Conservation (phyloP, 495 filamentous ascomycete species). For the Penicillium malachiteum region DNA sequence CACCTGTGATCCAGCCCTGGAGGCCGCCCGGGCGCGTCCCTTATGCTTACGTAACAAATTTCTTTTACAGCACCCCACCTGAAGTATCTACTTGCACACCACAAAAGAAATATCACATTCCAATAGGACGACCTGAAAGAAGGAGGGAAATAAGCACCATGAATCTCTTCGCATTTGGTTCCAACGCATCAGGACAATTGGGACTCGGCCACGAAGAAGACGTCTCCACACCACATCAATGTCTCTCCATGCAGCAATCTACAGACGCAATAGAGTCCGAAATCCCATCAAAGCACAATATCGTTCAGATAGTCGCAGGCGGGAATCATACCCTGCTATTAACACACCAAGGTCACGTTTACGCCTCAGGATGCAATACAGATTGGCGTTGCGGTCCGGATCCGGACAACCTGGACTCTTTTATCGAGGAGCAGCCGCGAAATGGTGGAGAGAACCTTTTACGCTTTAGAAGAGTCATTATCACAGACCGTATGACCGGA, state of each 20-base stretch:
- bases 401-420: too few relatives aligned
- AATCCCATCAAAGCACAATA: conserved; percentile 5
- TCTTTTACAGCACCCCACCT: too few relatives aligned
- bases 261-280: background rate
- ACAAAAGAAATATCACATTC: too few relatives aligned
- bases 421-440: background rate
- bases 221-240: conserved; percentile 63
- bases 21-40: too few relatives aligned
- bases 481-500: conserved; percentile 14
- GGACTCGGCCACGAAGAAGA: conserved; percentile 76
- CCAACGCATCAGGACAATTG: conserved; percentile 86
- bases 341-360: conserved; percentile 54
- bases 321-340: conserved; percentile 87
- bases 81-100: too few relatives aligned
- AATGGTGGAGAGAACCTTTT: conserved; percentile 8
- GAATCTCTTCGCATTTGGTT: conserved; percentile 79
- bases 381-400: conserved; percentile 45
- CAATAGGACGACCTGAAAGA: background rate
- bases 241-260: conserved; percentile 41
- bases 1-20: too few relatives aligned
- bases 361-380: conserved; percentile 59
- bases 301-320: conserved; percentile 60
- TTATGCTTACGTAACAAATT: too few relatives aligned
- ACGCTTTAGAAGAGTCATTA: conserved; percentile 28
- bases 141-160: conserved; percentile 8